These are phyloP conservation scores for Yarrowia sp. DNA, from an alignment of 805 yeast species.

Conservation along the genomic window DNA sequence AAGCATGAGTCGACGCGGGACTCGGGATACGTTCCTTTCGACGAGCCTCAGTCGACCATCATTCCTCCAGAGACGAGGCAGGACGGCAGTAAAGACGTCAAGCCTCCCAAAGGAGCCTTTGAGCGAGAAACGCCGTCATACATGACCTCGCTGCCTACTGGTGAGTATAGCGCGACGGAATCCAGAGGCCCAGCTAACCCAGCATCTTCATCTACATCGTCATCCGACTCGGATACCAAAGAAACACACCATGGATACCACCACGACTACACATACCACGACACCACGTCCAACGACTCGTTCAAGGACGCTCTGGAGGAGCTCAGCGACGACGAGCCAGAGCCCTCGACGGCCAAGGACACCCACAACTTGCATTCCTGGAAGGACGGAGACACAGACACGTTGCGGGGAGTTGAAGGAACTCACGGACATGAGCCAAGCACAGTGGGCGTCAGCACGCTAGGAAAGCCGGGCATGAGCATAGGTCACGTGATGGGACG, in stretches of 20 bases:
- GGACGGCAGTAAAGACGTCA: background rate
- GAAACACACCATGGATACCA: constrained; percentile 3
- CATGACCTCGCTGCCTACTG: background rate
- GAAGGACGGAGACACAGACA: background rate
- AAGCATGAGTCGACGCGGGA: background rate
- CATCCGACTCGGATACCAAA: background rate
- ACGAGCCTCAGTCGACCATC: background rate
- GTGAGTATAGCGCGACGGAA: background rate
- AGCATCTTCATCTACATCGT: background rate
- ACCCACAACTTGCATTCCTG: constrained; percentile 3
- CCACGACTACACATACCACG: background rate
- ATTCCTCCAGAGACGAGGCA: background rate
- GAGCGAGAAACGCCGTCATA: constrained; percentile 1
- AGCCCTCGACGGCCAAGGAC: background rate
- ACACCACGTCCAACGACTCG: constrained; percentile 11
- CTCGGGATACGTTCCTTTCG: background rate
- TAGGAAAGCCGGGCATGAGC: background rate
- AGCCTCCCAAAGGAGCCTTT: background rate
- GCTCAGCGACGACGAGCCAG: background rate
- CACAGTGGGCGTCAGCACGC: background rate
- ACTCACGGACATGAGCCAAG: background rate
- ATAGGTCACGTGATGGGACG: background rate
- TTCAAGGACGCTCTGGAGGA: constrained; percentile 18
- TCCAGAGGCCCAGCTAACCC: too few relatives aligned
- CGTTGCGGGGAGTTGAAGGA: background rate